Percentiles rank a stretch among this genome's conserved stretches.
phyloP scores from a whole-genome alignment of 495 filamentous ascomycete genomes.

The Trichoderma gamsii region DNA sequence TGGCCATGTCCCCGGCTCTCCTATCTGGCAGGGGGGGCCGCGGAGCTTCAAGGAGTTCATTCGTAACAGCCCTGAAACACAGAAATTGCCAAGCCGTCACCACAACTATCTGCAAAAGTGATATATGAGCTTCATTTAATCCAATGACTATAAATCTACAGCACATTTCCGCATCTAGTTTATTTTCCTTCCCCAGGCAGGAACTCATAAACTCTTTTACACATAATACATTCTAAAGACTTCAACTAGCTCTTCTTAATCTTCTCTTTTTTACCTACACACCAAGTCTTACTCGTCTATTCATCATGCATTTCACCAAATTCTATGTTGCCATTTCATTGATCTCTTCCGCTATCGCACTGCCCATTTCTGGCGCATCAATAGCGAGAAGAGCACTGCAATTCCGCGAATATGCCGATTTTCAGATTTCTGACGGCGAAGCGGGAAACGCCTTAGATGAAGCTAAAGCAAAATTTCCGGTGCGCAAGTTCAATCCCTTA shows the following conservation, averaged over 20 bases:
- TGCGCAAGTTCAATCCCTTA: background rate
- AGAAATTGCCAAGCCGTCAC: background rate
- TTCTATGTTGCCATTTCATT: background rate
- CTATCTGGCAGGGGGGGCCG: background rate
- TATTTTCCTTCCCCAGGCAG: too few species aligned
- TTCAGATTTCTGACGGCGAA: background rate
- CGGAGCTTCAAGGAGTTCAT: background rate
- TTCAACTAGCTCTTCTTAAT: background rate
- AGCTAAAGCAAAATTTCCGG: background rate
- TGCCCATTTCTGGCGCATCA: background rate
- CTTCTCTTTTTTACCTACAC: background rate
- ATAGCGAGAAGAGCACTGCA: background rate
- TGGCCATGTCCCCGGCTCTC: too few species aligned
- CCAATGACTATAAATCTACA: background rate
- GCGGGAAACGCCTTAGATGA: background rate
- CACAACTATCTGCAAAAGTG: background rate
- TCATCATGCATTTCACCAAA: background rate
- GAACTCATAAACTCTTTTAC: background rate
- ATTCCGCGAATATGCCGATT: background rate
- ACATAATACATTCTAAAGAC: background rate
- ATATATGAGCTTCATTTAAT: background rate
- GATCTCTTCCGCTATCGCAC: background rate
- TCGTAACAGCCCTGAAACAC: background rate
- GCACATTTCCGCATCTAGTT: too few species aligned
- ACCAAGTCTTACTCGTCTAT: background rate